Base-by-base conservation (phyloP, 768 basidiomycete genomes). In the Pisolithus tinctorius region DNA sequence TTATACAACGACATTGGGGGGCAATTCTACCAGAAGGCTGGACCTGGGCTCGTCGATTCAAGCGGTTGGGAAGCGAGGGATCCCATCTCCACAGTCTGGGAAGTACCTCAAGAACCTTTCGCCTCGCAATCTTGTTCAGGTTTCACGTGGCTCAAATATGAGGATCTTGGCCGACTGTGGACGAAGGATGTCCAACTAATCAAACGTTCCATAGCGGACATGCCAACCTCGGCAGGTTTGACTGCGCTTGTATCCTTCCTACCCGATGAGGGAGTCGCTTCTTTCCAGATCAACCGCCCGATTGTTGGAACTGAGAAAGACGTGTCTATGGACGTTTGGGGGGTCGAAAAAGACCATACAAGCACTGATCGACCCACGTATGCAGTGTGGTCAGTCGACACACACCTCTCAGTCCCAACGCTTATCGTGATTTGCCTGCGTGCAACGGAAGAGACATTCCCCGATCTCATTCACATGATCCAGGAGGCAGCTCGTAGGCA, bases 1-100 rank as follows among this genome's bases (percentile, higher is more conserved):
- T 67, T 82, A 17, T 82, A 76, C 64, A 81, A 76, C 55, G 80
- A 81, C 49, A 63, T 82, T 31, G 80, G 80, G 14, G 49, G 52
- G 6, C 51, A 63, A 0, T 78, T 80, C 60, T 83, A 82, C 62
- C 55, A 52, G 27, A 50, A 53, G 13, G 69, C 72, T 45, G 78
- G 78, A 0, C 71, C 73, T 1, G 62, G 57, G 6, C 54, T 49
- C 7, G 57, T 53, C 6, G 45, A 60, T 3, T 51, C 48, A 6
- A 63, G 64, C 14, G 80, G 81, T 3, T 83, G 81, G 81, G 60
- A 70, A 16, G 60, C 69, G 8, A 60, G 63, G 29, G 64, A 61
- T 6, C 61, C 71, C 10, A 36, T 62, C 1, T 73, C 71, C 20
- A 78, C 78, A 0, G 51, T 67, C 3, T 81, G 74, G 75, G 53